These are phyloP conservation scores for Mrakia blollopis DNA, from an alignment of 768 basidiomycete species.

Conservation along the genomic window DNA sequence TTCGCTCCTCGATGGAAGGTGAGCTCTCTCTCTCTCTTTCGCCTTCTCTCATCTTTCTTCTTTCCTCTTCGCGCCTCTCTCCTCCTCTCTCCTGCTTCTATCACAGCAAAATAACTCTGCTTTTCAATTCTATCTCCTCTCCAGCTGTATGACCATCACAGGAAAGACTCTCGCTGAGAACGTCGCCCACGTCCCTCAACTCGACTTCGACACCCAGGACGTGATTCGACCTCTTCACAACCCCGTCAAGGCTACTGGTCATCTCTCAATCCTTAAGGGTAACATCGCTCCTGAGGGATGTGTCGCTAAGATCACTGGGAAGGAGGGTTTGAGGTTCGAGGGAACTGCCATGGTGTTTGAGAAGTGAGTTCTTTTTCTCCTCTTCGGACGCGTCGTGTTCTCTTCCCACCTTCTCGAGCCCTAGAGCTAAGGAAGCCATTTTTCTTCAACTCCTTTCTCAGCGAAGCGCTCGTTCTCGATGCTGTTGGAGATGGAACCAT, in stretches of 20 bases:
- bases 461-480: constrained; percentile 1
- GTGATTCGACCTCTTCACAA: constrained; percentile 66
- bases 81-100: neutral
- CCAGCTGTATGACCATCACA: constrained; percentile 74
- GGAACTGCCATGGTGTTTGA: constrained; percentile 45
- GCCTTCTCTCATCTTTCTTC: neutral
- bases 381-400: neutral
- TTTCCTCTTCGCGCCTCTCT: neutral
- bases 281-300: constrained; percentile 80
- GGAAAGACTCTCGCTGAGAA: constrained; percentile 87
- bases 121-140: neutral
- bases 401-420: neutral
- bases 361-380: neutral
- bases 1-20: constrained; percentile 64
- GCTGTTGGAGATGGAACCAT: constrained; percentile 8
- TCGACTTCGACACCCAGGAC: constrained; percentile 53
- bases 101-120: neutral
- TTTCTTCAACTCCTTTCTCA: neutral
- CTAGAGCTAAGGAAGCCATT: neutral
- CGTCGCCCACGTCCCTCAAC: constrained; percentile 43
- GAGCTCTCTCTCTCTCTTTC: too few relatives aligned
- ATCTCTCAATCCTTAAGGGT: constrained; percentile 76
- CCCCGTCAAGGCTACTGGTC: constrained; percentile 82
- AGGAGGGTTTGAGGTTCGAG: constrained; percentile 75
- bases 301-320: constrained; percentile 61